A percentile compares a stretch with the other conserved stretches of the same genome.
phyloP scores from a whole-genome alignment of 164 flowering plant species.

The Houttuynia cordata region DNA sequence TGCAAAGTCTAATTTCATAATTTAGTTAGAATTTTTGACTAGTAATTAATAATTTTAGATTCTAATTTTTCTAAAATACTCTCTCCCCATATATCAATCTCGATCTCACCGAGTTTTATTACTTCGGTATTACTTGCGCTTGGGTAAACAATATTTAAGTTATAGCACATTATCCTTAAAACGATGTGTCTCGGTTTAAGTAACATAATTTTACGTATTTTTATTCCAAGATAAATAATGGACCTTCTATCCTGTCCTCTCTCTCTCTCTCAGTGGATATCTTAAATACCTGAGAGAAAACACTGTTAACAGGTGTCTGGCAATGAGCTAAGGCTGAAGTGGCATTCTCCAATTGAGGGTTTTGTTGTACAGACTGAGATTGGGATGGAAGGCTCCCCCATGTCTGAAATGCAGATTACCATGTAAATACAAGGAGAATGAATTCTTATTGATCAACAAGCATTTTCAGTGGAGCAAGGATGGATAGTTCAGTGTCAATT shows the following conservation, averaged over 20 bases:
- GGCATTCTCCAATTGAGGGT: conserved; percentile 27
- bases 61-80: no score
- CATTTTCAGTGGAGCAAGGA: no score
- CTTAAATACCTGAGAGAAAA: neutral
- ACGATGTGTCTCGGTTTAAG: neutral
- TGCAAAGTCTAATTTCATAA: no score
- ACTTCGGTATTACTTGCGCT: no score
- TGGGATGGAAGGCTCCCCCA: conserved; percentile 20
- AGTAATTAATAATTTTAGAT: no score
- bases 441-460: no score
- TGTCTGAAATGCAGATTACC: conserved; percentile 19
- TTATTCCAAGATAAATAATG: neutral
- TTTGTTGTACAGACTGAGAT: conserved; percentile 27
- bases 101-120: no score
- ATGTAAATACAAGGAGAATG: no score
- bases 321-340: conserved; percentile 26
- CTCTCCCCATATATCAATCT: no score
- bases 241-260: neutral
- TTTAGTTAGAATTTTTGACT: no score
- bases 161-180: conserved; percentile 59
- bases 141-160: no score
- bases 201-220: neutral
- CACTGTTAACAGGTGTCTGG: conserved; percentile 13
- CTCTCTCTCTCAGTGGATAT: no score
- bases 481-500: neutral